Evolutionary conservation across 176 grass and related monocot species (phyloP).

Genomic region (Lolium multiflorum): DNA sequence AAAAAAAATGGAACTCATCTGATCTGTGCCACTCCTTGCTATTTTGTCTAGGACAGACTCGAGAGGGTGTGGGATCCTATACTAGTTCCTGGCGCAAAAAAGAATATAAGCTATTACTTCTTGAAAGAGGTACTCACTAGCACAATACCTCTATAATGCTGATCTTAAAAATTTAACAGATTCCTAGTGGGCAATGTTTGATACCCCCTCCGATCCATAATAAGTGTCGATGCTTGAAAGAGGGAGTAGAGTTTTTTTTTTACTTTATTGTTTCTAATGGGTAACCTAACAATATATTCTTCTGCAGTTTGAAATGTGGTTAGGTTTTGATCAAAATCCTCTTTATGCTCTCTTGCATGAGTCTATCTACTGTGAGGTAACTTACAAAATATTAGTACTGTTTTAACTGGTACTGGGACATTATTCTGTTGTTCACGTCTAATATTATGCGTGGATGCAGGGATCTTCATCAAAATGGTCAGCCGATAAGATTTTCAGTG

Average conservation of each 20-base stretch:
- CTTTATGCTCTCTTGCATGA: slow-evolving; percentile 87
- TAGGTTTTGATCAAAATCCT: slow-evolving; percentile 88
- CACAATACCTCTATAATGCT: background rate
- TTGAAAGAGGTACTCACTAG: slow-evolving; percentile 72
- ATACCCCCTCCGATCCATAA: background rate
- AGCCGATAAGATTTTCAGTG: slow-evolving; percentile 65
- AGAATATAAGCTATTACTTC: slow-evolving; percentile 86
- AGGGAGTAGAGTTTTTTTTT: background rate
- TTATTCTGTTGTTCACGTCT: background rate
- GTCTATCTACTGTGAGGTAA: slow-evolving; percentile 95
- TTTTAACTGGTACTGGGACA: background rate
- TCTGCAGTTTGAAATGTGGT: slow-evolving; percentile 82
- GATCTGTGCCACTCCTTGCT: slow-evolving; percentile 6
- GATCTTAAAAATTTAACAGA: slow-evolving; percentile 16
- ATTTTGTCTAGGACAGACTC: slow-evolving; percentile 61
- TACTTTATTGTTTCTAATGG: slow-evolving; percentile 10
- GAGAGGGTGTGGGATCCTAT: slow-evolving; percentile 97
- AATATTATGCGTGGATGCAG: slow-evolving; percentile 48
- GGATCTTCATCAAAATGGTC: slow-evolving; percentile 91
- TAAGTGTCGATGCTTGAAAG: no score
- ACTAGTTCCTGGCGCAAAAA: slow-evolving; percentile 74
- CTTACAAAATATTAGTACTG: slow-evolving; percentile 13
- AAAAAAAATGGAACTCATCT: background rate
- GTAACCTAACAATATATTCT: slow-evolving; percentile 31
- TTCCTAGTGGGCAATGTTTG: slow-evolving; percentile 12